A percentile compares a stretch with the other conserved stretches of the same genome.
Conservation (phyloP, 192 early-diverging fungal genomes). For the Backusella mclennaniae region DNA sequence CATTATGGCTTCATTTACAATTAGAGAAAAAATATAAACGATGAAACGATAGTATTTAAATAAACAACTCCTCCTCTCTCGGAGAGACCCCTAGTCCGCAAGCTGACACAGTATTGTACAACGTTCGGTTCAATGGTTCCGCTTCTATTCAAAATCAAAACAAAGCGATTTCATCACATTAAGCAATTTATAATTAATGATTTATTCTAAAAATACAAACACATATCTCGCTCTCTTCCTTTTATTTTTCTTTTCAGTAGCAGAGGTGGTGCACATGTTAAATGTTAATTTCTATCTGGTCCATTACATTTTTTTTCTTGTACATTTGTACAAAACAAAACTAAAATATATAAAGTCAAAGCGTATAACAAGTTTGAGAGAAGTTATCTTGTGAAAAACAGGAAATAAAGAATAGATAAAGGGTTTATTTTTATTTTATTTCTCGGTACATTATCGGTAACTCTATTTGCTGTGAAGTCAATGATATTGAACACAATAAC, state of each 20-base stretch:
- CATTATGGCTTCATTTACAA: neutral
- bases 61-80: neutral
- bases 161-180: neutral
- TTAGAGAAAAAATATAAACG: neutral
- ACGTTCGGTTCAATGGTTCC: neutral
- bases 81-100: neutral
- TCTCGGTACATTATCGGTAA: neutral
- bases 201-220: conserved; percentile 3
- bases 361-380: neutral
- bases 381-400: neutral
- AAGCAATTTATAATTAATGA: conserved; percentile 7
- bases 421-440: neutral
- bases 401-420: neutral
- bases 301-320: neutral
- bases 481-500: conserved; percentile 1
- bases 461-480: neutral
- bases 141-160: neutral
- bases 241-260: neutral
- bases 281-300: neutral
- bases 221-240: neutral
- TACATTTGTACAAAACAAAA: neutral
- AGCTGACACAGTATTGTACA: neutral
- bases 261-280: neutral
- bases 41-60: neutral
- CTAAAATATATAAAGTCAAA: neutral